These are phyloP conservation scores for Huntiella moniliformis DNA, from an alignment of 2,329 filamentous ascomycete genomes.

Conservation along the genomic window DNA sequence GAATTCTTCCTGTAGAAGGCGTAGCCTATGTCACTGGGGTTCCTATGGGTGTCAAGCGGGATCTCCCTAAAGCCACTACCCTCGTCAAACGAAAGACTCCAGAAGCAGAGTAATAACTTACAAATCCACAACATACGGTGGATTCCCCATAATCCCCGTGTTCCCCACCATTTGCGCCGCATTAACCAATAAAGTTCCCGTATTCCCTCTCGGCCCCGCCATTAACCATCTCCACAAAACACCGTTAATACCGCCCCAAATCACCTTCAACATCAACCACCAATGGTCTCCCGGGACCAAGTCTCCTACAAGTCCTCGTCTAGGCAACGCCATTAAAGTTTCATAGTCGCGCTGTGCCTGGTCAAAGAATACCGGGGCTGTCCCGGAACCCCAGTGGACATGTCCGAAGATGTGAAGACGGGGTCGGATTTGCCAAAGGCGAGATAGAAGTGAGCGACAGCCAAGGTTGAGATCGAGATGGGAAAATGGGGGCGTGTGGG, in stretches of 20 bases:
- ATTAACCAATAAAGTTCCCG: slow-evolving; percentile 36
- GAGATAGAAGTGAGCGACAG: slow-evolving; percentile 49
- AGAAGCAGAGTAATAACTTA: background rate
- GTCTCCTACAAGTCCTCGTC: slow-evolving; percentile 26
- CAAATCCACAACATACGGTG: slow-evolving; percentile 17
- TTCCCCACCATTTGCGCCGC: slow-evolving; percentile 37
- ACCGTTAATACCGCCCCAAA: slow-evolving; percentile 27
- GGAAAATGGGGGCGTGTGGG: slow-evolving; percentile 58
- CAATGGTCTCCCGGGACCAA: slow-evolving; percentile 27
- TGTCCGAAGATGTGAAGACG: slow-evolving; percentile 71
- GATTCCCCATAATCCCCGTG: slow-evolving; percentile 28
- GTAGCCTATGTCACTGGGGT: background rate
- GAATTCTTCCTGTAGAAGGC: background rate
- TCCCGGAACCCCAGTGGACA: slow-evolving; percentile 57
- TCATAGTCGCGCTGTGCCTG: slow-evolving; percentile 54
- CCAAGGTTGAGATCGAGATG: slow-evolving; percentile 54
- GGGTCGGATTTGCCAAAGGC: slow-evolving; percentile 58
- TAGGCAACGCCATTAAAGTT: slow-evolving; percentile 31
- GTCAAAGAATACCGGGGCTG: slow-evolving; percentile 55
- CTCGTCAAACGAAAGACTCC: background rate
- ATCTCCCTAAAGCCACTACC: background rate
- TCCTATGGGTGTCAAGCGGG: background rate
- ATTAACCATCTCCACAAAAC: slow-evolving; percentile 39
- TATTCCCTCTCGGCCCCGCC: slow-evolving; percentile 30
- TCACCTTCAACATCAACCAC: slow-evolving; percentile 26